These are phyloP conservation scores for Phytomonas serpens DNA, from an alignment of 208 protist genomes.

Conservation along the genomic window DNA sequence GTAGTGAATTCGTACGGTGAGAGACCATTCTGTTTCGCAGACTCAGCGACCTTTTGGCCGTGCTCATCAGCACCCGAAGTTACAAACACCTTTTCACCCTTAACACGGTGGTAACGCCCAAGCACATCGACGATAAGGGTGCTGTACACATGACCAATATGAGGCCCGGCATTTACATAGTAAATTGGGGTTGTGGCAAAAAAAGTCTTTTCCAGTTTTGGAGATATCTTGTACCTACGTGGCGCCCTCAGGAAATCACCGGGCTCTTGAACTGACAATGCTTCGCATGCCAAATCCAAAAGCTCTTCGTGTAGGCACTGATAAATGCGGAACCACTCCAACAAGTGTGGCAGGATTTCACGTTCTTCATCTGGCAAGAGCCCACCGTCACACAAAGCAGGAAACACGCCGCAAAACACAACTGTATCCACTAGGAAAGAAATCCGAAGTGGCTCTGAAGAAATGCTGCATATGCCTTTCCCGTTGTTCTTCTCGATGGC, in stretches of 20 bases:
- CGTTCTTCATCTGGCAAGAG: constrained; percentile 39
- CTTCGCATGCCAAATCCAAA: constrained; percentile 47
- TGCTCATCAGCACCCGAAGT: constrained; percentile 99
- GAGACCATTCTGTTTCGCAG: constrained; percentile 62
- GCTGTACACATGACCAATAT: constrained; percentile 91
- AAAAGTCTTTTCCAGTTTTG: constrained; percentile 64
- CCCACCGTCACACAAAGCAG: constrained; percentile 75
- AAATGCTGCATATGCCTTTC: constrained; percentile 14
- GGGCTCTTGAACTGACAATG: constrained; percentile 71
- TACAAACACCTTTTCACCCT: constrained; percentile 86
- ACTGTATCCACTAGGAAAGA: constrained; percentile 73
- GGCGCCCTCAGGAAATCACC: constrained; percentile 75
- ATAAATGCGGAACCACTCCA: constrained; percentile 72
- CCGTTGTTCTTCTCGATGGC: constrained; percentile 32
- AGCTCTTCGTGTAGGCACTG: constrained; percentile 35
- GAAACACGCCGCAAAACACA: constrained; percentile 61
- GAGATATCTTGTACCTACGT: constrained; percentile 57
- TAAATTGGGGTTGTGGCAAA: constrained; percentile 89
- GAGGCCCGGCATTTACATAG: constrained; percentile 88
- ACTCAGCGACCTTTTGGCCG: constrained; percentile 96
- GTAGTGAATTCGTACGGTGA: constrained; percentile 90
- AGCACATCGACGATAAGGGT: constrained; percentile 87
- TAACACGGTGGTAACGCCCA: constrained; percentile 80
- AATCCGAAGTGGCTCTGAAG: constrained; percentile 3
- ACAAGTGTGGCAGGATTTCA: constrained; percentile 38